These are phyloP conservation scores for Colletotrichum navitas DNA, from an alignment of 2,329 filamentous ascomycete species.

Conservation along the genomic window DNA sequence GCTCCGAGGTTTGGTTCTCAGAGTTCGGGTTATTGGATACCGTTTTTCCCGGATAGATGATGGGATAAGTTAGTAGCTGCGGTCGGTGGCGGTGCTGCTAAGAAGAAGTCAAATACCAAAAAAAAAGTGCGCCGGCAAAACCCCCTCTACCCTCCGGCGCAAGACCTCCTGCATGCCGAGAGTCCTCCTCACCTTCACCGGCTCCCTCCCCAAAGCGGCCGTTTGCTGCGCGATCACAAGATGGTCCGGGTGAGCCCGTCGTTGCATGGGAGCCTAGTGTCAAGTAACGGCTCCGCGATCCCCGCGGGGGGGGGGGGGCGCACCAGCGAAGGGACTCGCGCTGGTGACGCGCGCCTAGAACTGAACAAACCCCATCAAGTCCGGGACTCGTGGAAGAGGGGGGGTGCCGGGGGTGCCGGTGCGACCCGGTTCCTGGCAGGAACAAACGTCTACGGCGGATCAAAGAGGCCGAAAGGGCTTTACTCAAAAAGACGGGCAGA, in stretches of 20 bases:
- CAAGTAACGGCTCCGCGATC: slow-evolving; percentile 36
- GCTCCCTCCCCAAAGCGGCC: slow-evolving; percentile 20
- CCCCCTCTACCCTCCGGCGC: slow-evolving; percentile 2
- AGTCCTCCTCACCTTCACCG: too few relatives aligned
- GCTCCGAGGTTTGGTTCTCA: too few relatives aligned
- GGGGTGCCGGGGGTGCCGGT: too few relatives aligned
- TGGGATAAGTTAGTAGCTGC: too few relatives aligned
- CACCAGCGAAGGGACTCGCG: too few relatives aligned
- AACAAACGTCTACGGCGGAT: slow-evolving; percentile 23
- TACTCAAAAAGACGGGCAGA: slow-evolving; percentile 1
- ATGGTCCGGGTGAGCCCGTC: not conserved
- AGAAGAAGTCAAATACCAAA: too few relatives aligned
- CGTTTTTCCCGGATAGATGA: too few relatives aligned
- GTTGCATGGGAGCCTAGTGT: slow-evolving; percentile 26
- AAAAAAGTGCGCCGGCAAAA: too few relatives aligned
- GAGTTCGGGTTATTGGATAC: too few relatives aligned
- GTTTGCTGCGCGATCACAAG: slow-evolving; percentile 32
- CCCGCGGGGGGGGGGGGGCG: slow-evolving; percentile 10
- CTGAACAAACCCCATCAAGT: not conserved
- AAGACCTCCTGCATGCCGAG: not conserved
- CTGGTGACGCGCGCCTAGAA: not conserved
- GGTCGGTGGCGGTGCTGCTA: too few relatives aligned
- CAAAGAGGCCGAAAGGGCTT: not conserved
- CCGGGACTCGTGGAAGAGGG: not conserved
- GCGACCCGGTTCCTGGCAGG: slow-evolving; percentile 26